Base-by-base conservation (phyloP, 2,329 filamentous ascomycete species). In the Fusarium abutilonis region DNA sequence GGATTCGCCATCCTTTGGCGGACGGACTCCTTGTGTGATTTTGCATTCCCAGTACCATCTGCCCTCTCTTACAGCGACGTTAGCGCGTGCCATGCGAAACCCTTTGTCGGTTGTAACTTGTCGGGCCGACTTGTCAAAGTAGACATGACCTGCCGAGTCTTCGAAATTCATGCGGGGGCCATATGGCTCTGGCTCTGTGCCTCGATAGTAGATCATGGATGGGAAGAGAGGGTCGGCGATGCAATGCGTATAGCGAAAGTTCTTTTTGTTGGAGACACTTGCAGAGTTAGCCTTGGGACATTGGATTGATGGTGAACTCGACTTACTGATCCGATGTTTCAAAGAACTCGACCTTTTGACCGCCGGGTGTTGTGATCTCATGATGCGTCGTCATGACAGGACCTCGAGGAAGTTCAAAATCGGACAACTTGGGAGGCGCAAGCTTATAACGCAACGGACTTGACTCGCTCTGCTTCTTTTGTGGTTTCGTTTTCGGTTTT, bases 21-120 rank as follows among this genome's bases (percentile, higher is more conserved):
- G 70, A 9, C 73, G 73, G 45, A 91, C 87, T 32, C 95, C 95
- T 64, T 88, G 87, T 9, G 93, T 89, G 50, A 99, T 87, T 71
- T 91, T 93, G 76, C 94, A 93, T 77, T 99, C 95, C 82, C 93
- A 99, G 76, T 96, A 99, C 82, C 92, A 92, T 29, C 91, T 86
- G 1, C 95, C 95, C 76, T 98, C 91, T 41, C 95, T 84, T 5
- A 93, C 91, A 21, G 91, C 92, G 1, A 98, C 89, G 70, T 99
- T 99, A 11, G 92, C 93, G 35, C 94, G 87, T 3, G 91, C 89
- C 82, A 94, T 95, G 56, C 96, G 86, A 83, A 95, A 97, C 9
- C 95, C 93, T 76, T 96, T 96, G 67, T 94, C 89, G 13, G 95
- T 96, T 1, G 91, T 96, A 49, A 97, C 86, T 44, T 92, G 87